Base-by-base conservation (phyloP, 1,139 yeast species). In the Diutina mesorugosa region DNA sequence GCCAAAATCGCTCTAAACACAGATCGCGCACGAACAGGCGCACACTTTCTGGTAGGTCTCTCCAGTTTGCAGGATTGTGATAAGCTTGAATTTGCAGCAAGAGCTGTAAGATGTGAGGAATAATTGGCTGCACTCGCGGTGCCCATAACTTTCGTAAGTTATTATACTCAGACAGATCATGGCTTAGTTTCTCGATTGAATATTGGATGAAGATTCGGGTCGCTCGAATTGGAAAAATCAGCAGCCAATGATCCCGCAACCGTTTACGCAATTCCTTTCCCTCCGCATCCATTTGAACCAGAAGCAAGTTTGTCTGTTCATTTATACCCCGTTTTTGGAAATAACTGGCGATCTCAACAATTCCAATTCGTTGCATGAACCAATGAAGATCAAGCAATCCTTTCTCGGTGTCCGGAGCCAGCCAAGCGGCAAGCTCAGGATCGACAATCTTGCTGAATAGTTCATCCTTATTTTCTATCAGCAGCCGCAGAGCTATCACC, bases 331-430 rank as follows among this genome's bases (percentile, higher is more conserved):
- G 77, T 16, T 82, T 79, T 61, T 85, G 85, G 70, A 95, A 91
- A 66, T 95, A 95, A 58, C 87, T 87, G 0, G 97, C 96, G 65
- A 95, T 93, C 67, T 84, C 84, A 3, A 90, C 98, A 56, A 95
- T 89, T 3, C 99, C 99, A 58, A 95, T 79, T 64, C 98, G 80
- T 69, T 91, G 98, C 97, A 93, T 91, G 64, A 95, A 95, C 97
- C 98, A 91, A 61, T 90, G 96, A 56, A 95, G 75, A 65, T 93
- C 96, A 68, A 85, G 76, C 47, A 93, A 72, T 0, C 97, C 98
- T 64, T 89, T 89, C 62, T 90, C 90, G 0, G 98, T 91, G 18
- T 83, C 85, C 16, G 93, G 93, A 56, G 91, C 90, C 1, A 93
- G 85, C 99, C 99, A 95, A 0, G 97, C 95, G 45, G 80, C 73